Percentiles rank a stretch among this genome's conserved stretches.
These are phyloP conservation scores for Mentha longifolia DNA, from an alignment of 257 asterid species.

Conservation along the genomic window DNA sequence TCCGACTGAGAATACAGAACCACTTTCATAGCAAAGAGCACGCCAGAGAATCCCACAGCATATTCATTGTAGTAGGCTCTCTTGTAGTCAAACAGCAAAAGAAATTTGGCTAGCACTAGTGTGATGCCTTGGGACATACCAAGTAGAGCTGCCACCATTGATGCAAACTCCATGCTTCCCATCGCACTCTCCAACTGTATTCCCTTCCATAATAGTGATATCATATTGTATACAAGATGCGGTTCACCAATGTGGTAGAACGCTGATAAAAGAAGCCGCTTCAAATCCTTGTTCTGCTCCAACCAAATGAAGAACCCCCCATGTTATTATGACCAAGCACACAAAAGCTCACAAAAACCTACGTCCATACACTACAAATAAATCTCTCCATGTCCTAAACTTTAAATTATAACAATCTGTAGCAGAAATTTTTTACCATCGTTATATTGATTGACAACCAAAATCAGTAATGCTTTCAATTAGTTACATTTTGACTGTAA, in stretches of 20 bases:
- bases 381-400: too few species aligned
- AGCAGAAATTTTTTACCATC: too few species aligned
- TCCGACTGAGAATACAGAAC: constrained; percentile 70
- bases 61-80: constrained; percentile 75
- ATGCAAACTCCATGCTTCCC: constrained; percentile 79
- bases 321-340: constrained; percentile 5
- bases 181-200: constrained; percentile 72
- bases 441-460: background rate
- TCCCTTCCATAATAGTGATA: constrained; percentile 94
- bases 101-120: constrained; percentile 66
- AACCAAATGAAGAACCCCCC: constrained; percentile 24
- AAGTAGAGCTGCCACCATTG: constrained; percentile 73
- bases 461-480: background rate
- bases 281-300: constrained; percentile 77
- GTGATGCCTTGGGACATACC: constrained; percentile 90
- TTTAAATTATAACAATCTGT: too few species aligned
- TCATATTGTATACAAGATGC: constrained; percentile 89
- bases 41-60: constrained; percentile 89
- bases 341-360: background rate
- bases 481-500: background rate
- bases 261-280: constrained; percentile 75
- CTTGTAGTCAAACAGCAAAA: constrained; percentile 61
- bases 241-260: constrained; percentile 83
- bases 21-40: constrained; percentile 96
- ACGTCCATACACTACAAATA: too few species aligned